These are phyloP conservation scores for Inga laurina DNA, from an alignment of 306 rosid species.

Conservation along the genomic window DNA sequence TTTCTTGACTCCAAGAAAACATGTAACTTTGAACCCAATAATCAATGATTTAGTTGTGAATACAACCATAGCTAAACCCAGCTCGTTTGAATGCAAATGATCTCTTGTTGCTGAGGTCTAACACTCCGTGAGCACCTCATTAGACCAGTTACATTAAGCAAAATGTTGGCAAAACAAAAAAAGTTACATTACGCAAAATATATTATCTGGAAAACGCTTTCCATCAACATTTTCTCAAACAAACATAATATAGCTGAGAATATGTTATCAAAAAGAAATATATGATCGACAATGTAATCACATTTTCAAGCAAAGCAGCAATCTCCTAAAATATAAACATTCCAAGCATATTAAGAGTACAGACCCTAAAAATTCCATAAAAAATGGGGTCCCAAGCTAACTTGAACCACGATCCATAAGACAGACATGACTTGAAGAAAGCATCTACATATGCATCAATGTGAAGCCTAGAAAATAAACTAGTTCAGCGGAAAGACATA, in stretches of 20 bases:
- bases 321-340: neutral
- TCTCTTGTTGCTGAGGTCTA: neutral
- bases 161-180: too few species aligned
- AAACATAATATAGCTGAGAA: neutral
- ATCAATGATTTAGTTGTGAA: conserved; percentile 5
- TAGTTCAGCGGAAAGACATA: neutral
- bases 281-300: neutral
- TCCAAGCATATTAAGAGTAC: conserved; percentile 22
- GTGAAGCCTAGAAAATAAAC: neutral
- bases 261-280: neutral
- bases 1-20: conserved; percentile 2
- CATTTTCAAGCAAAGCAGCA: neutral
- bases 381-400: neutral
- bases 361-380: conserved; percentile 14
- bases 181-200: conserved; percentile 3
- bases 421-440: neutral
- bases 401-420: conserved; percentile 13
- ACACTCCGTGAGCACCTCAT: neutral
- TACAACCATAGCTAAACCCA: neutral
- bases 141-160: conserved; percentile 11
- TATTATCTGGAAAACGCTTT: neutral
- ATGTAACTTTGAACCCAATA: neutral
- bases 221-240: conserved; percentile 18
- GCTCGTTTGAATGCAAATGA: neutral
- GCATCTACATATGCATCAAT: neutral